Conservation (phyloP, 2,329 filamentous ascomycete genomes). For the Cordyceps militaris region DNA sequence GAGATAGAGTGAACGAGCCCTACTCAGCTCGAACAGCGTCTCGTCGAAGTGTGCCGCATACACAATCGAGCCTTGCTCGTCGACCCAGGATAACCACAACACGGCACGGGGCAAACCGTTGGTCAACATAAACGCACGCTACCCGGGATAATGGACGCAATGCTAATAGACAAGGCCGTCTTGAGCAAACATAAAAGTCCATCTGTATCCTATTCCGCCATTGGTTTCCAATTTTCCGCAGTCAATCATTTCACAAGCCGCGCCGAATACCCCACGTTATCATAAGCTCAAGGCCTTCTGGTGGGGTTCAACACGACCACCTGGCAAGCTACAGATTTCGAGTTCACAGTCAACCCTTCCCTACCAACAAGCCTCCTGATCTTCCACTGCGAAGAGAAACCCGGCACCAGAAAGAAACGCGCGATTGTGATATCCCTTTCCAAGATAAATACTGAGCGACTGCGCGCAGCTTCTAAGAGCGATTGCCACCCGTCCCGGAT, state of each 20-base stretch:
- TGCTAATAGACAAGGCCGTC: no score
- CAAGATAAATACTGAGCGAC: not conserved
- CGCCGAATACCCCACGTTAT: not conserved
- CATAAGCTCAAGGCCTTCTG: not conserved
- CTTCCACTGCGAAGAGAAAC: not conserved
- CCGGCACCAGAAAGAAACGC: not conserved
- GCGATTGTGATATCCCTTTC: not conserved
- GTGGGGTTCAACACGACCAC: constrained; percentile 6
- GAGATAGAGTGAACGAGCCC: no score
- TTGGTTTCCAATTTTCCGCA: not conserved
- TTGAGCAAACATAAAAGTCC: not conserved
- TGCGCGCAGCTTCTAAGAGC: not conserved
- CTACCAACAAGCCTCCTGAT: not conserved
- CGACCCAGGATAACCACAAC: no score
- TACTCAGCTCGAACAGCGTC: no score
- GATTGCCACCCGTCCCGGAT: not conserved
- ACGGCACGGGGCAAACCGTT: no score
- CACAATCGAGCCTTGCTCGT: no score
- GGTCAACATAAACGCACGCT: no score
- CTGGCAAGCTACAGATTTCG: not conserved
- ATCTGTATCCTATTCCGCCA: not conserved
- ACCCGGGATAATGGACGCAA: no score
- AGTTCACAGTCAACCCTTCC: not conserved
- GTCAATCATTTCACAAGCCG: not conserved
- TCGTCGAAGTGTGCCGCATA: no score